Conservation (phyloP, 116 monocot genomes). For the Cymodocea nodosa region DNA sequence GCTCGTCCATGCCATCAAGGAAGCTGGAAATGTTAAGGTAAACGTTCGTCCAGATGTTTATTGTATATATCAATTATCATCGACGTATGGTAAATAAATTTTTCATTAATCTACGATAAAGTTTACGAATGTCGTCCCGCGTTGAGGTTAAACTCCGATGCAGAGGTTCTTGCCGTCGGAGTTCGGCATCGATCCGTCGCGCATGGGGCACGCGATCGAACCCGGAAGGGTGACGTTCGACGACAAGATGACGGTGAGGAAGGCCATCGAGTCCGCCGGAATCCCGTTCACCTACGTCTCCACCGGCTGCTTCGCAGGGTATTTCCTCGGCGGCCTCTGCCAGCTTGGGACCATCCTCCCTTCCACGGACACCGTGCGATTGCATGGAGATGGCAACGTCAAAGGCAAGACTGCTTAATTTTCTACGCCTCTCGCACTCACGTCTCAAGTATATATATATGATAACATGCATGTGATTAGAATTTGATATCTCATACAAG, state of each 20-base stretch:
- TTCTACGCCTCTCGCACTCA: neutral
- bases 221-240: constrained; percentile 41
- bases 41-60: neutral
- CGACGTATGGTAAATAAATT: too few species aligned
- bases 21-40: constrained; percentile 34
- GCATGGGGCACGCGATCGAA: constrained; percentile 40
- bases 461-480: neutral
- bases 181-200: constrained; percentile 44
- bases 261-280: constrained; percentile 40
- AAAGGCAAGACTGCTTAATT: neutral
- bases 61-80: too few species aligned
- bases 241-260: constrained; percentile 42
- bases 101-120: too few species aligned
- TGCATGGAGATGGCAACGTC: constrained; percentile 1
- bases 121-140: too few species aligned
- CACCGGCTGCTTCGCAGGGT: constrained; percentile 34
- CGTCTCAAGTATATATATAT: too few species aligned
- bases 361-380: constrained; percentile 21
- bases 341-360: constrained; percentile 31
- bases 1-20: constrained; percentile 43
- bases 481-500: neutral
- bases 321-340: constrained; percentile 36
- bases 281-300: constrained; percentile 55
- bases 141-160: neutral
- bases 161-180: constrained; percentile 57